Percentiles rank a stretch among this genome's conserved stretches.
Conservation (phyloP, 495 filamentous ascomycete genomes). For the Rostrohypoxylon terebratum region DNA sequence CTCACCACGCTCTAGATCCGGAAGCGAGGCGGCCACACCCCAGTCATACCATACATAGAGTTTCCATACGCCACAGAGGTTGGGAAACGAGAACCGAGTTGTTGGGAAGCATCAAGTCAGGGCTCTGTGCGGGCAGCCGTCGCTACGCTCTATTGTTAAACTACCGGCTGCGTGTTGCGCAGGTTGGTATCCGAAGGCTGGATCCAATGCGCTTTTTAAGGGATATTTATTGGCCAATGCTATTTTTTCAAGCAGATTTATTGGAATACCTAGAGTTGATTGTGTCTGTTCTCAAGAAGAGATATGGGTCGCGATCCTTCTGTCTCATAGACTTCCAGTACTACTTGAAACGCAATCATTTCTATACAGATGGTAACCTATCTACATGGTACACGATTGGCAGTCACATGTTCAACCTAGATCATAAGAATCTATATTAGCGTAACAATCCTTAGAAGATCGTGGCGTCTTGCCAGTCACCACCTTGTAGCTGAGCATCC, state of each 20-base stretch:
- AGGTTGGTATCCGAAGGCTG: conserved; percentile 6
- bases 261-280: not conserved
- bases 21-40: not conserved
- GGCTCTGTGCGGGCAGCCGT: conserved; percentile 6
- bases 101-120: conserved; percentile 7
- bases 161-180: conserved; percentile 19
- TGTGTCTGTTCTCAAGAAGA: not conserved
- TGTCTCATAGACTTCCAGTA: not conserved
- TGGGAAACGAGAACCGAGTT: conserved; percentile 11
- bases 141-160: not conserved
- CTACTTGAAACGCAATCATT: too few relatives aligned
- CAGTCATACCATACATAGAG: too few relatives aligned
- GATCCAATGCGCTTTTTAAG: not conserved
- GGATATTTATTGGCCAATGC: not conserved
- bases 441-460: not conserved
- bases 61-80: not conserved
- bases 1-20: not conserved
- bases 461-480: not conserved
- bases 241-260: not conserved
- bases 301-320: not conserved
- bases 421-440: too few relatives aligned
- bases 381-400: too few relatives aligned
- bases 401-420: too few relatives aligned
- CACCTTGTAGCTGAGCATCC: too few relatives aligned
- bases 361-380: not conserved